phyloP scores from a whole-genome alignment of 2,329 filamentous ascomycete genomes.

The Aspergillus persii region DNA sequence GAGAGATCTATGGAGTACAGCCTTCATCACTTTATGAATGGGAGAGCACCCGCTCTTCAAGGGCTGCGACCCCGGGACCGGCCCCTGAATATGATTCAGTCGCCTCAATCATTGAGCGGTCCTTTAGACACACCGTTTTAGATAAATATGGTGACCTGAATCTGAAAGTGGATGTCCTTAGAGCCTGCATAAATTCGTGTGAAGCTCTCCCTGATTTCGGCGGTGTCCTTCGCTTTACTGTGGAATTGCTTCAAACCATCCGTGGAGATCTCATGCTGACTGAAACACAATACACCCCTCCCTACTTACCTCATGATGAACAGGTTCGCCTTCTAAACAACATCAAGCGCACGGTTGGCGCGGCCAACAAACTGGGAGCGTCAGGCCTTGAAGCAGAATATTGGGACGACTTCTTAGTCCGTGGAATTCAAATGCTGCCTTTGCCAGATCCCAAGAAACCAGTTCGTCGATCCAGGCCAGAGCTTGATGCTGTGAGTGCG shows the following conservation, averaged over 20 bases:
- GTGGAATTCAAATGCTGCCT: conserved; percentile 69
- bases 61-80: conserved; percentile 7
- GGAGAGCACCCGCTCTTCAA: conserved; percentile 27
- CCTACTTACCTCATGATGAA: conserved; percentile 74
- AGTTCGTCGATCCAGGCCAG: conserved; percentile 60
- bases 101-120: conserved; percentile 42
- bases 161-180: conserved; percentile 81
- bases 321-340: conserved; percentile 81
- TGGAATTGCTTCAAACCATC: conserved; percentile 76
- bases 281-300: conserved; percentile 65
- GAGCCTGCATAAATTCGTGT: conserved; percentile 88
- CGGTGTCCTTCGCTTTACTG: conserved; percentile 84
- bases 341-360: conserved; percentile 75
- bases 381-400: conserved; percentile 74
- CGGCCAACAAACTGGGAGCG: conserved; percentile 73
- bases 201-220: conserved; percentile 90
- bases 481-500: conserved; percentile 47
- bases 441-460: conserved; percentile 60
- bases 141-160: conserved; percentile 70
- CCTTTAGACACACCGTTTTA: conserved; percentile 45
- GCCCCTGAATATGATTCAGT: conserved; percentile 34
- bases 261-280: conserved; percentile 71
- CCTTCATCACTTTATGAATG: conserved; percentile 34
- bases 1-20: conserved; percentile 42
- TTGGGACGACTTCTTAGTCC: conserved; percentile 94